Base-by-base conservation (phyloP, 23 red algal genomes). In the Porphyridium purpureum region DNA sequence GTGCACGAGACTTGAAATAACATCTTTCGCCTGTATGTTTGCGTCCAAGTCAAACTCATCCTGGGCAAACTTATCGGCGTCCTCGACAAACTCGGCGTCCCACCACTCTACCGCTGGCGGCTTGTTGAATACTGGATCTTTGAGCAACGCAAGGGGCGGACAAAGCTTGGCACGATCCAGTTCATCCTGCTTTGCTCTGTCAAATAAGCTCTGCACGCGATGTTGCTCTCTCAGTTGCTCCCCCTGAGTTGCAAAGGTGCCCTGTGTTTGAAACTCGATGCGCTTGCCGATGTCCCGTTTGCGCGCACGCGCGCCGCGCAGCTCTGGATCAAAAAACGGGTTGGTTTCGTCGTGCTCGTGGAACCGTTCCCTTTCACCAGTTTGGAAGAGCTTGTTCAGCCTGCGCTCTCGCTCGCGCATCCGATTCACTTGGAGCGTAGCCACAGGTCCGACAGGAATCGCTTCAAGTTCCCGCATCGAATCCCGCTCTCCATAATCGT, bases 31-130 rank as follows among this genome's bases (percentile, higher is more conserved):
- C 14, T 61, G 15, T 1, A 27, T 24, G 5, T 64, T 31, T 7
- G 26, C 40, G 15, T 29, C 48, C 31, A n/a, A 41, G 14, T 30
- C 42, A 0, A 36, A 24, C 21, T 57, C 15, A 28, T 57, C 62
- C 4, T 20, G 27, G 24, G 28, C 56, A 19, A 20, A 35, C 29
- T 32, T 70, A 14, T 48, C 19, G 33, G 14, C 69, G 2, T 60
- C 29, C 2, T 70, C 62, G 7, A 29, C 47, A 54, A 86, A 86
- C n/a, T 64, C 65, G 34, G 66, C 33, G 41, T 86, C 80, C 80
- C 80, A 86, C 80, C 80, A 86, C 31, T 86, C 80, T 20, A 61
- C 62, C 9, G 61, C 63, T 7, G 80, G 80, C 7, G 31, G 22
- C 28, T 69, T 67, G 44, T 57, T 54, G 33, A 54, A 52, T 21